A percentile compares a stretch with the other conserved stretches of the same genome.
These are phyloP conservation scores for Mayamaea pseudoterrestris DNA, from an alignment of 108 stramenopile genomes.

Conservation along the genomic window DNA sequence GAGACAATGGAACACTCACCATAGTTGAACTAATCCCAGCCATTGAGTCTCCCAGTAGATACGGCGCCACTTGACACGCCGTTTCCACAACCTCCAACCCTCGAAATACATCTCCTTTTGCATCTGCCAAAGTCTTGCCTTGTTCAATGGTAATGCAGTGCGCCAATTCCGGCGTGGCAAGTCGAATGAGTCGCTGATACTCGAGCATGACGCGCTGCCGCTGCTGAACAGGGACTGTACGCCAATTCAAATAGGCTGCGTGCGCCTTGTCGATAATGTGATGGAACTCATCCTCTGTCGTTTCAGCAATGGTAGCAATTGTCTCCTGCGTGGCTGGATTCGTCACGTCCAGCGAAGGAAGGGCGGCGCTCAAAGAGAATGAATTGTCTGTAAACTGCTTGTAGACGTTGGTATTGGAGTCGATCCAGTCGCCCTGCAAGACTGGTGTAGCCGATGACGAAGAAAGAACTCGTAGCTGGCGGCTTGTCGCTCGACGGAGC, in stretches of 20 bases:
- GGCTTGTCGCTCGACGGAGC: too few species aligned
- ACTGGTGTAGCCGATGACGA: too few species aligned
- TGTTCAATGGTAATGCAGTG: slow-evolving; percentile 59
- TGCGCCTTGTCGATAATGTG: slow-evolving; percentile 27
- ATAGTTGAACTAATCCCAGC: slow-evolving; percentile 55
- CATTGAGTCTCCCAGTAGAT: slow-evolving; percentile 80
- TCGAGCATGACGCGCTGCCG: slow-evolving; percentile 55
- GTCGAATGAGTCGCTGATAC: slow-evolving; percentile 40
- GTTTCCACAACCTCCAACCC: slow-evolving; percentile 93
- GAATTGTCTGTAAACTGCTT: slow-evolving; percentile 40
- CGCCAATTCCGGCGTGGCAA: slow-evolving; percentile 45
- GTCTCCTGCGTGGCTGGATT: slow-evolving; percentile 55
- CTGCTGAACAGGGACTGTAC: slow-evolving; percentile 41
- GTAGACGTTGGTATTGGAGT: slow-evolving; percentile 6
- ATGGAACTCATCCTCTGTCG: slow-evolving; percentile 33
- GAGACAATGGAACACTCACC: too few species aligned
- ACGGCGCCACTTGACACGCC: slow-evolving; percentile 30
- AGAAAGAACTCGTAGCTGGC: too few species aligned
- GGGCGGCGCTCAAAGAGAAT: slow-evolving; percentile 17
- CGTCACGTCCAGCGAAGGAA: slow-evolving; percentile 12
- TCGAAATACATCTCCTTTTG: slow-evolving; percentile 88
- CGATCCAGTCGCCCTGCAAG: slow-evolving; percentile 1
- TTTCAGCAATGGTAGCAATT: slow-evolving; percentile 27
- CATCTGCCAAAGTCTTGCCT: slow-evolving; percentile 67
- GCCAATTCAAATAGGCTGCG: slow-evolving; percentile 49